Percentiles rank a stretch among this genome's conserved stretches.
These are phyloP conservation scores for Nicotiana sylvestris DNA, from an alignment of 257 asterid genomes.

Conservation along the genomic window DNA sequence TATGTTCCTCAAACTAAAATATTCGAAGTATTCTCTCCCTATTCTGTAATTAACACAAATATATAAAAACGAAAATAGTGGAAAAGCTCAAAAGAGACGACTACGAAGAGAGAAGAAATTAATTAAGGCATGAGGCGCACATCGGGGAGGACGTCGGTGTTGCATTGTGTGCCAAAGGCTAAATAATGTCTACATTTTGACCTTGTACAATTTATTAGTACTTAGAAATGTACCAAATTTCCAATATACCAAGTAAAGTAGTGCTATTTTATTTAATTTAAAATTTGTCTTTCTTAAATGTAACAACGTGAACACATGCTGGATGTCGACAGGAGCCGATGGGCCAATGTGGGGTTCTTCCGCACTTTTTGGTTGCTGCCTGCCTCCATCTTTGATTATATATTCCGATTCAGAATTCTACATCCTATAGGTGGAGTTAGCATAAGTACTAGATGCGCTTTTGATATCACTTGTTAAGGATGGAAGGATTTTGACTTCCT, in stretches of 20 bases:
- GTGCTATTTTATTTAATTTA: not conserved
- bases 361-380: constrained; percentile 9
- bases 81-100: constrained; percentile 11
- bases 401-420: too few species aligned
- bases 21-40: not conserved
- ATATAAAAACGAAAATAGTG: not conserved
- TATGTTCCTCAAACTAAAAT: too few species aligned
- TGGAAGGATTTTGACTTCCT: too few species aligned
- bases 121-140: constrained; percentile 26
- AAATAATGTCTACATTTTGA: constrained; percentile 24
- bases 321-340: constrained; percentile 21
- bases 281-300: not conserved
- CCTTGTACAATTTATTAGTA: constrained; percentile 12
- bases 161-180: constrained; percentile 20
- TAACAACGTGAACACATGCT: constrained; percentile 11
- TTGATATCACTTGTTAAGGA: too few species aligned
- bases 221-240: not conserved
- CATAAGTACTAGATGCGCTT: too few species aligned
- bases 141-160: constrained; percentile 42
- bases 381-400: not conserved
- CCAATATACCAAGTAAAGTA: not conserved
- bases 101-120: not conserved
- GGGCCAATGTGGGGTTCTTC: constrained; percentile 4
- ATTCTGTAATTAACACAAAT: too few species aligned
- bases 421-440: too few species aligned